Evolutionary conservation across 306 rosid species (phyloP).

Genomic region (Vigna nakashimae): DNA sequence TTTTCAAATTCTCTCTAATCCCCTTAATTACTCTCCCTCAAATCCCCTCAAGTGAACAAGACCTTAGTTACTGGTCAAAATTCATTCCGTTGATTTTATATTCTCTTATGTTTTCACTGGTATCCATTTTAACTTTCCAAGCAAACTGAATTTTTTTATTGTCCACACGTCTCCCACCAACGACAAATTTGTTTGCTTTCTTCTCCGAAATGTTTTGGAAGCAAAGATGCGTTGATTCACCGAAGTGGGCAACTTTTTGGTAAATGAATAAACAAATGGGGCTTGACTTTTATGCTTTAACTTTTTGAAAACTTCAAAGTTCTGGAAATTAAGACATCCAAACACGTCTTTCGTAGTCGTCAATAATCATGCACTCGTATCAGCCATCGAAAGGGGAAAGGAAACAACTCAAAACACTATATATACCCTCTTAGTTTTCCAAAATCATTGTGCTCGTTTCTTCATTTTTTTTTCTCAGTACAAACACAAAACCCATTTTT

Average conservation of each 20-base stretch:
- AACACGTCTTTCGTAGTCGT: slow-evolving; percentile 41
- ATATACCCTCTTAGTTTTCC: slow-evolving; percentile 30
- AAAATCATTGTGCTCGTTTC: slow-evolving; percentile 17
- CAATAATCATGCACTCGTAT: slow-evolving; percentile 10
- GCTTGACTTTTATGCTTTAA: slow-evolving; percentile 41
- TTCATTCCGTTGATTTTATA: background rate
- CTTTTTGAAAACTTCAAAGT: slow-evolving; percentile 37
- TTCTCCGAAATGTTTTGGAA: slow-evolving; percentile 13
- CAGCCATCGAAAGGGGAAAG: slow-evolving; percentile 19
- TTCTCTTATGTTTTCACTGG: slow-evolving; percentile 18
- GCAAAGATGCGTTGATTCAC: slow-evolving; percentile 23
- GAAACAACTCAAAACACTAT: slow-evolving; percentile 31
- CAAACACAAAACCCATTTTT: background rate
- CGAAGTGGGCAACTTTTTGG: background rate
- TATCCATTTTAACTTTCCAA: slow-evolving; percentile 12
- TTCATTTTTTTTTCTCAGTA: slow-evolving; percentile 5
- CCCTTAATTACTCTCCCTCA: no score
- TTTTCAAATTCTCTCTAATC: no score
- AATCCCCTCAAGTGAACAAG: no score
- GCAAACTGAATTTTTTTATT: background rate
- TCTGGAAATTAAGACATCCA: slow-evolving; percentile 29
- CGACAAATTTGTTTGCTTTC: slow-evolving; percentile 16
- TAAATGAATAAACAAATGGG: slow-evolving; percentile 20
- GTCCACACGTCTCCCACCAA: slow-evolving; percentile 16
- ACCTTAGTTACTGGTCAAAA: background rate